A percentile compares a stretch with the other conserved stretches of the same genome.
Evolutionary conservation across 1,284 basidiomycete genomes (phyloP).

Genomic region (Irpex lacteus): DNA sequence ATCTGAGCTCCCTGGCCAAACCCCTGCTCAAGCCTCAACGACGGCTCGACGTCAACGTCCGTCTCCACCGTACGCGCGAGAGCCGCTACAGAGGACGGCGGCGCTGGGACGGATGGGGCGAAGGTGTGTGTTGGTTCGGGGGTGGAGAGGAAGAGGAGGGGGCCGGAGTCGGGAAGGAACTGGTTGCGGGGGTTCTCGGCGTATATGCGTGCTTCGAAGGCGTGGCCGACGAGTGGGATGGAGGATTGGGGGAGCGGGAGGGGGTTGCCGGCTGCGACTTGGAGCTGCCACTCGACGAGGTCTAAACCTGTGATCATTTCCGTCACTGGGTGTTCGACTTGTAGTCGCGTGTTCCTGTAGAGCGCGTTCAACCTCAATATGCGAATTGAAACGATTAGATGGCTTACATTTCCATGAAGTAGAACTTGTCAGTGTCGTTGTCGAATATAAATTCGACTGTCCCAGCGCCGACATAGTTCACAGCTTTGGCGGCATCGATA

Average conservation of each 20-base stretch:
- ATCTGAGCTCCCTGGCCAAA: constrained; percentile 86
- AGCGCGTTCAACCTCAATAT: background rate
- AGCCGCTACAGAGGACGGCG: constrained; percentile 18
- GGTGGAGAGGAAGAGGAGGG: constrained; percentile 77
- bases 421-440: constrained; percentile 81
- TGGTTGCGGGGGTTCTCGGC: constrained; percentile 93
- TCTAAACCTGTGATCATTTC: constrained; percentile 95
- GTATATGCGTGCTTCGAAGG: constrained; percentile 96
- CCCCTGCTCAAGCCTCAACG: constrained; percentile 89
- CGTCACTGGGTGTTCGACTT: constrained; percentile 94
- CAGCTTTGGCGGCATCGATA: constrained; percentile 87
- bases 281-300: constrained; percentile 92
- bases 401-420: constrained; percentile 90
- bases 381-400: background rate
- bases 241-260: constrained; percentile 76
- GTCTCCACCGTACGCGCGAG: constrained; percentile 32
- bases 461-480: constrained; percentile 87
- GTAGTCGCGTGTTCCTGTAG: constrained; percentile 84
- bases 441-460: constrained; percentile 96
- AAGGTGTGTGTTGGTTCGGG: constrained; percentile 66
- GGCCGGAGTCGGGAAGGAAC: constrained; percentile 91
- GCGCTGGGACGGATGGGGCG: constrained; percentile 42
- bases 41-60: constrained; percentile 45
- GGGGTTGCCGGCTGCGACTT: constrained; percentile 83
- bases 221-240: constrained; percentile 85